These are phyloP conservation scores for Colletotrichum higginsianum DNA, from an alignment of 2,329 filamentous ascomycete genomes.

Conservation along the genomic window DNA sequence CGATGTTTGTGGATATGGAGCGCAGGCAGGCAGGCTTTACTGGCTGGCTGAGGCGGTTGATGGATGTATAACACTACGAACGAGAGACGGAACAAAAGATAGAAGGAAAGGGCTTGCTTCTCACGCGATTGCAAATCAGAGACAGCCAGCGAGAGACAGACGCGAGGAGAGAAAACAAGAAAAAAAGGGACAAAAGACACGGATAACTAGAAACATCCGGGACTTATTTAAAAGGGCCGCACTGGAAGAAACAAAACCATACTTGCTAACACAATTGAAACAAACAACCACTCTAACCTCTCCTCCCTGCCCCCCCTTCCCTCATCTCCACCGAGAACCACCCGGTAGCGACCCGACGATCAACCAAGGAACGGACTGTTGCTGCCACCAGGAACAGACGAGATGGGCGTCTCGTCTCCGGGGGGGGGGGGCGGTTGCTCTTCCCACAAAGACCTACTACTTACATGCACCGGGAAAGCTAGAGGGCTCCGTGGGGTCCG, in stretches of 20 bases:
- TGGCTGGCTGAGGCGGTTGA: slow-evolving; percentile 13
- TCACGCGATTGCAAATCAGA: not conserved
- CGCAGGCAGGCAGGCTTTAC: slow-evolving; percentile 12
- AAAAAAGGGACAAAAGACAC: too few relatives aligned
- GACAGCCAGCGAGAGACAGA: not conserved
- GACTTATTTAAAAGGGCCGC: not conserved
- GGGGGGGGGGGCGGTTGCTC: too few relatives aligned
- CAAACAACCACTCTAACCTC: not conserved
- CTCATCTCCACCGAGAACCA: slow-evolving; percentile 8
- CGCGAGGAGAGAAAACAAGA: not conserved
- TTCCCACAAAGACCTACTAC: not conserved
- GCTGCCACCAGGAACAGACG: too few relatives aligned
- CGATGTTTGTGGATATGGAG: not conserved
- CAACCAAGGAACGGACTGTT: not conserved
- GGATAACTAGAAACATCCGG: not conserved
- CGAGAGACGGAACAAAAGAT: not conserved
- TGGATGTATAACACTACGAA: not conserved
- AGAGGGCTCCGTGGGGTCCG: slow-evolving; percentile 6
- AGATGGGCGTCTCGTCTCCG: not conserved
- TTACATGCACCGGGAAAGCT: not conserved
- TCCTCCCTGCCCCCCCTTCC: not conserved
- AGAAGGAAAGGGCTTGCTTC: not conserved
- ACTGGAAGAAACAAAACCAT: not conserved
- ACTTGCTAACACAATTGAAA: not conserved
- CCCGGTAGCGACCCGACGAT: not conserved